Conservation (phyloP, 768 basidiomycete genomes). For the Candolleomyces aberdarensis region DNA sequence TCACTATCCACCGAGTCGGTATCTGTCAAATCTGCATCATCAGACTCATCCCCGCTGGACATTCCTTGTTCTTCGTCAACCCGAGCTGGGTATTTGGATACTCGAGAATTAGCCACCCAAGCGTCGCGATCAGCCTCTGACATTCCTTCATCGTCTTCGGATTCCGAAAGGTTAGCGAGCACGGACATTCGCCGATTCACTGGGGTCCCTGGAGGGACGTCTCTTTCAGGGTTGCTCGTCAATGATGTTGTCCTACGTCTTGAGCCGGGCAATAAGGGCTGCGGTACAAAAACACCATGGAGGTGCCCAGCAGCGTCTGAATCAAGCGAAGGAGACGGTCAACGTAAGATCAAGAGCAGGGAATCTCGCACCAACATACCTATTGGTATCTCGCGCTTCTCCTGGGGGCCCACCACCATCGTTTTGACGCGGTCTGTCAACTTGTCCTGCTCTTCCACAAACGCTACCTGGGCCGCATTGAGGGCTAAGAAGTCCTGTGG, state of each 20-base stretch:
- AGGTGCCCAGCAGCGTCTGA: conserved; percentile 30
- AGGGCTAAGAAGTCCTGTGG: conserved; percentile 52
- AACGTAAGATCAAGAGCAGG: not conserved
- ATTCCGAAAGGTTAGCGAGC: conserved; percentile 48
- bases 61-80: conserved; percentile 46
- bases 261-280: conserved; percentile 23
- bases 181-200: conserved; percentile 20
- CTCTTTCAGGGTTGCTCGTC: conserved; percentile 27
- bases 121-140: conserved; percentile 71
- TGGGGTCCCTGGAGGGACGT: conserved; percentile 18
- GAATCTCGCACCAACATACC: not conserved
- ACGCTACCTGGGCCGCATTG: conserved; percentile 56
- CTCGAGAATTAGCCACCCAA: conserved; percentile 57
- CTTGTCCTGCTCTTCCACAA: conserved; percentile 68
- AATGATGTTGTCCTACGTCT: not conserved
- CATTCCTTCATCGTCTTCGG: conserved; percentile 60
- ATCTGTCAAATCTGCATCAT: conserved; percentile 68
- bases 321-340: not conserved
- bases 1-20: conserved; percentile 44
- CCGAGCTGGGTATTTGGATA: conserved; percentile 31
- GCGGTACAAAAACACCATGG: conserved; percentile 49
- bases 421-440: conserved; percentile 59
- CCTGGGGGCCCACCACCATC: conserved; percentile 40
- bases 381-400: not conserved
- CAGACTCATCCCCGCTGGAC: conserved; percentile 77